Conservation (phyloP, 2,329 filamentous ascomycete species). For the Daldinia sp. region DNA sequence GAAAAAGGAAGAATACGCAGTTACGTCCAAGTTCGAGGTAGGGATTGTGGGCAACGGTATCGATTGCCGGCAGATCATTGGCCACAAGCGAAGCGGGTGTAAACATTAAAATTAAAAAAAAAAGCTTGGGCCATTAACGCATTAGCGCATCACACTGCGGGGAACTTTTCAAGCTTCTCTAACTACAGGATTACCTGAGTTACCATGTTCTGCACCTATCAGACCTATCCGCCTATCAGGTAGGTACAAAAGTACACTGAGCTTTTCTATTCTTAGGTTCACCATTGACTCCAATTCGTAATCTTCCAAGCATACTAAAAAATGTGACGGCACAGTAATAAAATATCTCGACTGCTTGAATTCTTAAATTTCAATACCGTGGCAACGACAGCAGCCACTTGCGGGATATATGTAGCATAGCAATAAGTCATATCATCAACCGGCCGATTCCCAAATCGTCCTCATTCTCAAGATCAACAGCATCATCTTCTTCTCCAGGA, state of each 20-base stretch:
- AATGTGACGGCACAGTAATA: neutral
- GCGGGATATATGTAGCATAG: too few relatives aligned
- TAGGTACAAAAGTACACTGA: too few relatives aligned
- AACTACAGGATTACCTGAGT: too few relatives aligned
- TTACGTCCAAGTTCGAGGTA: slow-evolving; percentile 27
- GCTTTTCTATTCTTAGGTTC: too few relatives aligned
- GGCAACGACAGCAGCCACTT: too few relatives aligned
- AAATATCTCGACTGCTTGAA: too few relatives aligned
- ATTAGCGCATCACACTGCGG: neutral
- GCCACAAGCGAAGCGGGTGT: slow-evolving; percentile 29
- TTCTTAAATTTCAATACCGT: too few relatives aligned
- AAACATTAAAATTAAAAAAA: too few relatives aligned
- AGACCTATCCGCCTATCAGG: too few relatives aligned
- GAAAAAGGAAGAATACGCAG: slow-evolving; percentile 15
- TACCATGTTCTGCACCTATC: too few relatives aligned
- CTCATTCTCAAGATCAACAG: neutral
- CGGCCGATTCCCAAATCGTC: slow-evolving; percentile 26
- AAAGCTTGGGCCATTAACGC: slow-evolving; percentile 41
- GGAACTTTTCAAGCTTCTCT: neutral
- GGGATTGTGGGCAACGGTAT: slow-evolving; percentile 27
- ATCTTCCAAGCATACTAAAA: neutral
- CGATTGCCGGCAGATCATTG: slow-evolving; percentile 35
- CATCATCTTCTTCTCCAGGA: slow-evolving; percentile 4
- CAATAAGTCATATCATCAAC: slow-evolving; percentile 6
- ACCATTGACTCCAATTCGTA: neutral